These are phyloP conservation scores for Skeletonema menzelii DNA, from an alignment of 108 stramenopile species.

Conservation along the genomic window DNA sequence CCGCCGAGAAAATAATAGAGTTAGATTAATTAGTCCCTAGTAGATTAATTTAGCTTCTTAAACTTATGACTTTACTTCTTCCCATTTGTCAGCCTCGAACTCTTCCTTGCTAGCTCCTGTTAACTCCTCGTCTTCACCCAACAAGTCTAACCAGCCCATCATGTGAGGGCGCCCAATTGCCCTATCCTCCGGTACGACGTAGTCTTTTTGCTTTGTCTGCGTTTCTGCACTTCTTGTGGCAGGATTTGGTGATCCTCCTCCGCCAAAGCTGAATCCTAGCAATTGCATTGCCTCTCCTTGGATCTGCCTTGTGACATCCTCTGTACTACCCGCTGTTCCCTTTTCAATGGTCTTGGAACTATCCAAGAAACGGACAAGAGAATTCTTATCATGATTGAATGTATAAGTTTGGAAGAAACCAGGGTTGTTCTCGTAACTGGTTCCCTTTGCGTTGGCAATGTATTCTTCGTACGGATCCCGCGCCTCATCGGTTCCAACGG, in stretches of 20 bases:
- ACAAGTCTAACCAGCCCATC: slow-evolving; percentile 74
- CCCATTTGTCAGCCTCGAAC: slow-evolving; percentile 50
- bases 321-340: slow-evolving; percentile 35
- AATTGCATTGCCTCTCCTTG: slow-evolving; percentile 44
- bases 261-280: slow-evolving; percentile 48
- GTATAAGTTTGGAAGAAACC: slow-evolving; percentile 87
- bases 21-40: background rate
- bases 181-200: slow-evolving; percentile 69
- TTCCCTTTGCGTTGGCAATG: slow-evolving; percentile 50
- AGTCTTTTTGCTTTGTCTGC: slow-evolving; percentile 32
- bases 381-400: slow-evolving; percentile 68
- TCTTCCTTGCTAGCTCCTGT: slow-evolving; percentile 20
- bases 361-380: slow-evolving; percentile 80
- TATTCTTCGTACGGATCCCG: slow-evolving; percentile 70
- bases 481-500: slow-evolving; percentile 77
- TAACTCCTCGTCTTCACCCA: slow-evolving; percentile 53
- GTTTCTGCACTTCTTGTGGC: slow-evolving; percentile 2
- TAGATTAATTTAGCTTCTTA: background rate
- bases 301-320: slow-evolving; percentile 40
- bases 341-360: slow-evolving; percentile 40
- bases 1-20: background rate
- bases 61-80: slow-evolving; percentile 16
- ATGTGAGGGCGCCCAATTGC: slow-evolving; percentile 78
- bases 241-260: slow-evolving; percentile 4
- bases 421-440: slow-evolving; percentile 51